A percentile compares a stretch with the other conserved stretches of the same genome.
These are phyloP conservation scores for Hysterium pulicare DNA, from an alignment of 2,329 filamentous ascomycete species.

Conservation along the genomic window DNA sequence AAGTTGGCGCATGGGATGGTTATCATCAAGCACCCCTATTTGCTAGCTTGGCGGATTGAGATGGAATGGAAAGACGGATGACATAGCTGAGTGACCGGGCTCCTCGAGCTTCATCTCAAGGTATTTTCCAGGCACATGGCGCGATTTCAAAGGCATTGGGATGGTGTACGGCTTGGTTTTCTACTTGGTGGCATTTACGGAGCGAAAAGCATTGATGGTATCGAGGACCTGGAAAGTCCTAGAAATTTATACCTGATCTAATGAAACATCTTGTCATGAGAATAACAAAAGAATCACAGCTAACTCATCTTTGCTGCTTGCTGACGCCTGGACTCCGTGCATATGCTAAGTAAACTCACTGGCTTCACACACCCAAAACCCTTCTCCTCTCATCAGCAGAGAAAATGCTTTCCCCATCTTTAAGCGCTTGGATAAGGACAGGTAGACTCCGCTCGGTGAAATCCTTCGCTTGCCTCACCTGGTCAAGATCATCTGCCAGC, in stretches of 20 bases:
- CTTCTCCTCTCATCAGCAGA: conserved; percentile 50
- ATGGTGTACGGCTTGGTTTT: too few relatives aligned
- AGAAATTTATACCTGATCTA: neutral
- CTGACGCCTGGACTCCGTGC: too few relatives aligned
- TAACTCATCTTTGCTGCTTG: too few relatives aligned
- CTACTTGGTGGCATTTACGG: too few relatives aligned
- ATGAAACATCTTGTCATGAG: too few relatives aligned
- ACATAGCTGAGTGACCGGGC: neutral
- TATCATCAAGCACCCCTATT: conserved; percentile 87
- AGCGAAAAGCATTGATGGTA: too few relatives aligned
- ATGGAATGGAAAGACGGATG: conserved; percentile 77
- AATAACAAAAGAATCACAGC: too few relatives aligned
- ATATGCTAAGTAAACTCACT: too few relatives aligned
- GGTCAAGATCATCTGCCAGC: conserved; percentile 71
- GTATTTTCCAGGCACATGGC: neutral
- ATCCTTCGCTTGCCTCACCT: conserved; percentile 65
- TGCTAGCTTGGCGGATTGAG: conserved; percentile 84
- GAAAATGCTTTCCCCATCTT: conserved; percentile 65
- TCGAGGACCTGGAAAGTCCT: neutral
- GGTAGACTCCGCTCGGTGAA: conserved; percentile 62
- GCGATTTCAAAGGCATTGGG: neutral
- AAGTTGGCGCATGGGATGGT: conserved; percentile 89
- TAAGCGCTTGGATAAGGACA: conserved; percentile 64
- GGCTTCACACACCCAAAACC: too few relatives aligned
- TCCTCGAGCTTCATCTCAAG: neutral